Evolutionary conservation across 1,284 basidiomycete species (phyloP), one percentile per base, ranked within the genome.

Genomic region (Ustilago sp.): DNA sequence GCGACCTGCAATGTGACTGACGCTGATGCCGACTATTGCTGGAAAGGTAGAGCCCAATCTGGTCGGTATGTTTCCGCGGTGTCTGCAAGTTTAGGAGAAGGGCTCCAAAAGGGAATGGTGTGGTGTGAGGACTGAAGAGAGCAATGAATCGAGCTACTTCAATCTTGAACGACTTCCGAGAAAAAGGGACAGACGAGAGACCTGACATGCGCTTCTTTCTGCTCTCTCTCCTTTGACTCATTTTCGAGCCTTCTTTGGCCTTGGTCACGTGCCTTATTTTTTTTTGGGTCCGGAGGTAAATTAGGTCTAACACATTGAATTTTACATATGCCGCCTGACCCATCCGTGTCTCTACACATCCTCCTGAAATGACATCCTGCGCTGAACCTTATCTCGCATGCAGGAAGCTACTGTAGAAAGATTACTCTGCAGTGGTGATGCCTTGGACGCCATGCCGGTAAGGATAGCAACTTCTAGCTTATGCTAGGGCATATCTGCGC

Each of bases 281-380:
- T 57, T 13, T 13, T n/a, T n/a, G 36, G 36, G 3, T 13, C 12
- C 15, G 23, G 31, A 11, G 11, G 31, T 13, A 32, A 17, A 17
- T 6, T n/a, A 15, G 48, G 23, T 50, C 28, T 50, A 50, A 50
- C 48, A 50, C 3, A 3, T 28, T 3, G 23, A 31, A 17, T 2
- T 47, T 19, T 28, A 1, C 23, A 34, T 52, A 43, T 34, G 43
- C 19, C 13, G 15, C 17, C 19, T 43, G 11, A 32, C 7, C 5
- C 17, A 38, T 39, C 17, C 57, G 57, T 53, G 64, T 69, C 63
- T 60, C 34, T 38, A 69, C 55, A 63, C 47, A 60, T 68, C 66
- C 4, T 50, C 13, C 28, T 50, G n/a, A 41, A 36, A 39, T 55
- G 19, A 38, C 36, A 41, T 45, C 23, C 12, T 32, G 50, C 32